Base-by-base conservation (phyloP, 352 stramenopile species). In the Phytophthora citrophthora region DNA sequence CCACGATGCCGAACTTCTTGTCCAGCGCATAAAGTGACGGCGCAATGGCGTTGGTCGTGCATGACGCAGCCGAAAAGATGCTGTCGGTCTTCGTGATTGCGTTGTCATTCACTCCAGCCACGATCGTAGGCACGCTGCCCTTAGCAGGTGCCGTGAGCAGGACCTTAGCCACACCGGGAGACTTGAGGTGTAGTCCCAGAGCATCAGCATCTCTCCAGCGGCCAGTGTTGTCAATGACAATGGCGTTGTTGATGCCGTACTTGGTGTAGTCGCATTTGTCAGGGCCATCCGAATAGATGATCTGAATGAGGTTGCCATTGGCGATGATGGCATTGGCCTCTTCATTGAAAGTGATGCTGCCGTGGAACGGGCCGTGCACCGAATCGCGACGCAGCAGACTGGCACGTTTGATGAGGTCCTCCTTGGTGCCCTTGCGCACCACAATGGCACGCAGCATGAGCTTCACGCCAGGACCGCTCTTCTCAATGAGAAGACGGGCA, bases 181-280 rank as follows among this genome's bases (percentile, higher is more conserved):
- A 88, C 74, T 94, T 81, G 20, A 94, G 63, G 54, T 96, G 88
- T 51, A 89, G 79, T 11, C 76, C 73, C 8, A 96, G 60, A 0
- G 68, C 79, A 18, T 83, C 81, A 40, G 76, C 76, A 64, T 94
- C 85, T 39, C 88, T 82, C 83, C 83, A 96, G 32, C 79, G 83
- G 45, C 88, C 90, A 47, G 90, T 96, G 75, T 95, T 95, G 65
- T 96, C 90, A 61, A 96, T 90, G n/a, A 96, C 88, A 39, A 96
- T 85, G 26, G 89, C 88, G 60, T 97, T 72, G 46, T 91, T 62
- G 65, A 96, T 96, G 61, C 86, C 87, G 62, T 94, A 92, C 65
- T 90, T 74, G 9, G 83, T 90, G 75, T 95, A 97, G 72, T 94
- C 87, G 50, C 88, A 92, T 61, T 95, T 91, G 70, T 95, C 88